Conservation (phyloP, 2,329 filamentous ascomycete genomes). For the Clonostachys sp. region DNA sequence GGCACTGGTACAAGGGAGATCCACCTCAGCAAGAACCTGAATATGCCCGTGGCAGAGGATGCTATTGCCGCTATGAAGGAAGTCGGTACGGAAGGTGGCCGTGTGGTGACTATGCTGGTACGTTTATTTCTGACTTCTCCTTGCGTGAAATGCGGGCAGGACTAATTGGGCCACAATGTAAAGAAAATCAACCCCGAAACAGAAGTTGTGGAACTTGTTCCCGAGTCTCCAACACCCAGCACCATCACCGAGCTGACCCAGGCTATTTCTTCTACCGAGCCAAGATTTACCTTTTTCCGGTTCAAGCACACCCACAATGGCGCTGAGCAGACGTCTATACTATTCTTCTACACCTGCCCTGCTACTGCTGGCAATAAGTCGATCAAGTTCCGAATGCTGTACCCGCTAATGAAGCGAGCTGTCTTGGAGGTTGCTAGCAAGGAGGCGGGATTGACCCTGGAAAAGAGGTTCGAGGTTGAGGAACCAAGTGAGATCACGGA, state of each 20-base stretch:
- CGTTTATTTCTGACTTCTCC: constrained; percentile 14
- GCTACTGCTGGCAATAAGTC: constrained; percentile 54
- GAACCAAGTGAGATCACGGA: constrained; percentile 69
- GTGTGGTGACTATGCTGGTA: constrained; percentile 62
- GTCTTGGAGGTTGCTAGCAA: constrained; percentile 62
- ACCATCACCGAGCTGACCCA: constrained; percentile 53
- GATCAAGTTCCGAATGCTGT: constrained; percentile 83
- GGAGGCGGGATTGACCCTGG: constrained; percentile 61
- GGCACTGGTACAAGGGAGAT: constrained; percentile 60
- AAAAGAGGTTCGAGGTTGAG: constrained; percentile 67
- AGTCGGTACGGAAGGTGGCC: constrained; percentile 45
- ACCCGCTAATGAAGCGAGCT: constrained; percentile 65
- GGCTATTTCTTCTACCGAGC: constrained; percentile 62
- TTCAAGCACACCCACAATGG: constrained; percentile 55
- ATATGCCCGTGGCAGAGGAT: constrained; percentile 56
- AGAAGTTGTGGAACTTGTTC: constrained; percentile 65
- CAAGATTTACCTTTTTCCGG: constrained; percentile 75
- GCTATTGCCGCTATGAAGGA: constrained; percentile 60
- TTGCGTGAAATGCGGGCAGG: too few species aligned
- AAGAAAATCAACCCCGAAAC: constrained; percentile 69
- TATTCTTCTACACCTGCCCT: constrained; percentile 84
- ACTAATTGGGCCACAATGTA: not conserved
- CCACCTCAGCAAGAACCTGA: constrained; percentile 51
- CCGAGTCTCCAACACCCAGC: constrained; percentile 42
- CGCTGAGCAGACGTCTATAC: constrained; percentile 49